Conservation (phyloP, 257 asterid genomes). For the Lavandula angustifolia region DNA sequence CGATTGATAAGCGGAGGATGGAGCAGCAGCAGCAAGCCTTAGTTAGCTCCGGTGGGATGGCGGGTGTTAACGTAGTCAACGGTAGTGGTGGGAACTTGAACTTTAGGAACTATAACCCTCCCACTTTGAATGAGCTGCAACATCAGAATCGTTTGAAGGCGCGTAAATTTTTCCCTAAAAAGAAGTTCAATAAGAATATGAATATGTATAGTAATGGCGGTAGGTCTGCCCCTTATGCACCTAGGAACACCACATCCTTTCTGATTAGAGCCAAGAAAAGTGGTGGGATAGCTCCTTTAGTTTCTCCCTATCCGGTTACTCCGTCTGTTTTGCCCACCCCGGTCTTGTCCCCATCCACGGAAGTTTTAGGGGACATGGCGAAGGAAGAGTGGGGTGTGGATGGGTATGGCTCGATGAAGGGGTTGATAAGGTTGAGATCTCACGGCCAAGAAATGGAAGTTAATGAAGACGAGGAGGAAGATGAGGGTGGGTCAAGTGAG, state of each 20-base stretch:
- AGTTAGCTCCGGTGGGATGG: conserved; percentile 36
- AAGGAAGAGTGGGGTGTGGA: conserved; percentile 70
- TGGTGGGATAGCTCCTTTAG: conserved; percentile 58
- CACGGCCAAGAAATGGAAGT: conserved; percentile 44
- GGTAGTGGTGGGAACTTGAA: conserved; percentile 29
- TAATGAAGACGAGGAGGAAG: conserved; percentile 45
- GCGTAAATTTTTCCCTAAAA: conserved; percentile 54
- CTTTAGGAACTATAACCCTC: conserved; percentile 60
- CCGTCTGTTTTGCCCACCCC: conserved; percentile 63
- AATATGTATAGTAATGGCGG: conserved; percentile 31
- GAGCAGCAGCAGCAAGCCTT: conserved; percentile 42
- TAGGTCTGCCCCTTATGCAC: conserved; percentile 41
- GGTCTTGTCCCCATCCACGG: conserved; percentile 52
- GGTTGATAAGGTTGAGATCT: conserved; percentile 53
- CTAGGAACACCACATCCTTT: conserved; percentile 61
- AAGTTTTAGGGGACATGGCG: conserved; percentile 52
- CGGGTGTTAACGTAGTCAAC: conserved; percentile 23
- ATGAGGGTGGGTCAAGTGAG: conserved; percentile 41
- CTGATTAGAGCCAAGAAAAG: conserved; percentile 53
- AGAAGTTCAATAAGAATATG: conserved; percentile 47
- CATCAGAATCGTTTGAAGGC: conserved; percentile 71
- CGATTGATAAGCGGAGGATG: conserved; percentile 48
- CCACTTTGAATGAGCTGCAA: conserved; percentile 65
- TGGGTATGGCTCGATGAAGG: conserved; percentile 70
- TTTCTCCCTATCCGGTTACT: conserved; percentile 54